Percentiles rank a stretch among this genome's conserved stretches.
These are phyloP conservation scores for Stylonectria norvegica DNA, from an alignment of 2,329 filamentous ascomycete genomes.

Conservation along the genomic window DNA sequence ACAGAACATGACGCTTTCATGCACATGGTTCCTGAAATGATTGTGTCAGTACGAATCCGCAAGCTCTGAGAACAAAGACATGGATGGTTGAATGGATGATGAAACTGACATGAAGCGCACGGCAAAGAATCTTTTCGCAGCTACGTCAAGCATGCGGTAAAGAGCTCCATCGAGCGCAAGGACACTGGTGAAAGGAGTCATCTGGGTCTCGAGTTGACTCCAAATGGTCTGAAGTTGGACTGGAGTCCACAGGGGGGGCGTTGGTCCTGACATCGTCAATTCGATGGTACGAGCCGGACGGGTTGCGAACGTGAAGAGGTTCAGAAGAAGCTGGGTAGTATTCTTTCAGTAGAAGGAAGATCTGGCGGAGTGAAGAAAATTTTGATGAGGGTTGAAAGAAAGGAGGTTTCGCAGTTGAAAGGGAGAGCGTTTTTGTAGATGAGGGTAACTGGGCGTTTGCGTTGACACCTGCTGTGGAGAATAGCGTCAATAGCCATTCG, in stretches of 20 bases:
- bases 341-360: too few species aligned
- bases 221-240: conserved; percentile 16
- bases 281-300: too few species aligned
- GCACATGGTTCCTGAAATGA: conserved; percentile 14
- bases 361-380: background rate
- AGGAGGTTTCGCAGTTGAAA: background rate
- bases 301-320: too few species aligned
- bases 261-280: too few species aligned
- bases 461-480: background rate
- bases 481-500: background rate
- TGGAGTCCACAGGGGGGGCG: conserved; percentile 2
- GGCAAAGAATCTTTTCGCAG: conserved; percentile 20
- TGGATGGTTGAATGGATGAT: conserved; percentile 1
- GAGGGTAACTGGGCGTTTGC: background rate
- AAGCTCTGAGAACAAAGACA: too few species aligned
- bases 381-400: background rate
- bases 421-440: conserved; percentile 9
- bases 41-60: too few species aligned
- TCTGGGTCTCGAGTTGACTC: conserved; percentile 11
- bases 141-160: conserved; percentile 17
- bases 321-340: too few species aligned
- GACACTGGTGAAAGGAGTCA: conserved; percentile 13
- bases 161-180: conserved; percentile 14
- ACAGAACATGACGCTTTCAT: conserved; percentile 24
- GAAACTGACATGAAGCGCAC: conserved; percentile 24